Percentiles rank a stretch among this genome's conserved stretches.
Evolutionary conservation across 345 rosid species (phyloP).

Genomic region (Eucalyptus tenuipes): DNA sequence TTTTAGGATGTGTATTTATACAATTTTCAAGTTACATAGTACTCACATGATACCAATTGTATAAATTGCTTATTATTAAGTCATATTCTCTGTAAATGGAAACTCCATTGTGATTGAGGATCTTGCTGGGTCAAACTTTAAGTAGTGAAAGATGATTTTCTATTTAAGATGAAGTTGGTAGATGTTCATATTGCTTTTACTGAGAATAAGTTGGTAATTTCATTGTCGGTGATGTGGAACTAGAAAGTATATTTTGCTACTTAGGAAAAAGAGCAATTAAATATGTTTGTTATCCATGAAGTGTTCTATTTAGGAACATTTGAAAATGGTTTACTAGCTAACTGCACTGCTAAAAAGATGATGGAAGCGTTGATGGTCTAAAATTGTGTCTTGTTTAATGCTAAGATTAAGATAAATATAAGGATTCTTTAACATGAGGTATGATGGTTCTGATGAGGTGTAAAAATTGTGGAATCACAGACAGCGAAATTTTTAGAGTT

Average conservation of each 20-base stretch:
- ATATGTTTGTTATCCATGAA: no score
- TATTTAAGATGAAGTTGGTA: no score
- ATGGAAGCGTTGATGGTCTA: fast-evolving
- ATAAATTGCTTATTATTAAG: fast-evolving
- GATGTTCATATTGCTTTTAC: fast-evolving
- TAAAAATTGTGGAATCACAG: fast-evolving
- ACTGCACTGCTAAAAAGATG: fast-evolving
- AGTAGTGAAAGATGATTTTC: no score
- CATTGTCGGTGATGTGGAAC: fast-evolving
- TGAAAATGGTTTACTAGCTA: fast-evolving
- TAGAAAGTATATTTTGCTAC: fast-evolving
- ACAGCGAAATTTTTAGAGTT: fast-evolving
- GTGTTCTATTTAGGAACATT: no score
- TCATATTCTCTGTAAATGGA: fast-evolving
- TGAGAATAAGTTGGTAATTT: no score
- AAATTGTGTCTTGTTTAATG: fast-evolving
- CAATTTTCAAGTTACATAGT: fast-evolving
- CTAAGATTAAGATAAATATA: fast-evolving
- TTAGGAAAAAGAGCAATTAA: no score
- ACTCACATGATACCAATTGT: fast-evolving
- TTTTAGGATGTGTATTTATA: fast-evolving
- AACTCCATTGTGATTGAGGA: no score
- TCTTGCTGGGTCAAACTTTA: no score
- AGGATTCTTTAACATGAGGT: fast-evolving
- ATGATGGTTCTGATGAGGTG: fast-evolving